phyloP scores from a whole-genome alignment of 257 asterid genomes.

The Solanum rostratum region DNA sequence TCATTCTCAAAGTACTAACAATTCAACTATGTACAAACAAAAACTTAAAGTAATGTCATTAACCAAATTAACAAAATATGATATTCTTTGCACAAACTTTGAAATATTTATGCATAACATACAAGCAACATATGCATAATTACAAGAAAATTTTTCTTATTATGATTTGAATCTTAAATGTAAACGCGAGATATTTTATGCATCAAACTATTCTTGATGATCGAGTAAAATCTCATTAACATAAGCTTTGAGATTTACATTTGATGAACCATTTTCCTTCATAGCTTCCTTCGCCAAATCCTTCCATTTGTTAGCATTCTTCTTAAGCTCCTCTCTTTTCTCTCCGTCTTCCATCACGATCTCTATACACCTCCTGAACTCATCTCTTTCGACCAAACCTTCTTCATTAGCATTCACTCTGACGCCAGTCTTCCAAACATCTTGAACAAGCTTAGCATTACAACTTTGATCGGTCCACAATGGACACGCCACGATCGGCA shows the following conservation, averaged over 20 bases:
- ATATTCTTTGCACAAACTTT: neutral
- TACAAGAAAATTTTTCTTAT: neutral
- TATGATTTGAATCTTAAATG: neutral
- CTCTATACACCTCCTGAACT: slow-evolving; percentile 23
- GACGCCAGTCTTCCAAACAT: slow-evolving; percentile 34
- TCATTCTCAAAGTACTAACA: neutral
- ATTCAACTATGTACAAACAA: neutral
- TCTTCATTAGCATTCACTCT: slow-evolving; percentile 8
- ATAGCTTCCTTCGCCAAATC: slow-evolving; percentile 28
- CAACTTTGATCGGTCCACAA: slow-evolving; percentile 42
- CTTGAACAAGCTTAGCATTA: slow-evolving; percentile 44
- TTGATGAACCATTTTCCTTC: slow-evolving; percentile 25
- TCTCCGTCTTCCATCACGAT: slow-evolving; percentile 17
- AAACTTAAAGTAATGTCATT: neutral
- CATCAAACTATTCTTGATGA: neutral
- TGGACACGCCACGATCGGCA: slow-evolving; percentile 30
- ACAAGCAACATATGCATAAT: too few relatives aligned
- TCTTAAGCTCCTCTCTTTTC: slow-evolving; percentile 16
- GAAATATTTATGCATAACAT: neutral
- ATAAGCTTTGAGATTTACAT: slow-evolving; percentile 20
- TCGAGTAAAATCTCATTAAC: slow-evolving; percentile 2
- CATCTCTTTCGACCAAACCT: slow-evolving; percentile 17
- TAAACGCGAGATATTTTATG: neutral
- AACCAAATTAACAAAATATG: neutral
- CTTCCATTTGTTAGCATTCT: slow-evolving; percentile 27